A percentile compares a stretch with the other conserved stretches of the same genome.
These are phyloP conservation scores for Hibiscus trionum DNA, from an alignment of 345 rosid genomes.

Conservation along the genomic window DNA sequence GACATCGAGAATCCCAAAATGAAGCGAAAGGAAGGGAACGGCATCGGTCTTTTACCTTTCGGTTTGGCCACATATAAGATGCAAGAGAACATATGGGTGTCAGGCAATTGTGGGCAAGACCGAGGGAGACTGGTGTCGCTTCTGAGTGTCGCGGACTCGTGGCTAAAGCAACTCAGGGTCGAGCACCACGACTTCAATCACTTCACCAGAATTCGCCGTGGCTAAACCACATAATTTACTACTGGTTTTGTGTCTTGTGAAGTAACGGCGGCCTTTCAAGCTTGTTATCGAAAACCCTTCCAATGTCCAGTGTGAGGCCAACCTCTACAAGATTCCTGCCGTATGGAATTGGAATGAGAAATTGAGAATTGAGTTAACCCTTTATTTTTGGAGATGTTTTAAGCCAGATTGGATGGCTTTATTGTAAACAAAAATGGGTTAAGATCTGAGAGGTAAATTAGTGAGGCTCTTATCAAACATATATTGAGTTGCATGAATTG, in stretches of 20 bases:
- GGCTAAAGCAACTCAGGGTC: conserved; percentile 92
- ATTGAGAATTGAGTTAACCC: too few relatives aligned
- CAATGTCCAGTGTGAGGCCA: neutral
- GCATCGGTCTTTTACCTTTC: conserved; percentile 54
- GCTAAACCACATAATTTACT: conserved; percentile 24
- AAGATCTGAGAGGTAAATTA: neutral
- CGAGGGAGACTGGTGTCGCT: conserved; percentile 72
- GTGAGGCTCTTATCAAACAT: neutral
- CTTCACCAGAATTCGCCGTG: conserved; percentile 62
- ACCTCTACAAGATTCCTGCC: conserved; percentile 1
- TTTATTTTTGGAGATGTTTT: neutral
- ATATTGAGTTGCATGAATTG: neutral
- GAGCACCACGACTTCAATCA: conserved; percentile 95
- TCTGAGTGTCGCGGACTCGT: conserved; percentile 85
- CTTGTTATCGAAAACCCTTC: neutral
- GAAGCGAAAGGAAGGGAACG: conserved; percentile 58
- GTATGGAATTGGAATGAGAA: neutral
- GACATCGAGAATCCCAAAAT: conserved; percentile 31
- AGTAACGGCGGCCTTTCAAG: neutral
- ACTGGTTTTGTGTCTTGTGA: neutral
- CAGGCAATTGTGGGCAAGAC: conserved; percentile 65
- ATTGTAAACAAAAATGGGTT: conserved; percentile 9
- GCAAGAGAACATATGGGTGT: conserved; percentile 89
- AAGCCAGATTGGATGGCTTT: neutral
- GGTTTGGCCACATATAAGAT: conserved; percentile 97